phyloP scores from a whole-genome alignment of 306 rosid species.

The Rosa persica region DNA sequence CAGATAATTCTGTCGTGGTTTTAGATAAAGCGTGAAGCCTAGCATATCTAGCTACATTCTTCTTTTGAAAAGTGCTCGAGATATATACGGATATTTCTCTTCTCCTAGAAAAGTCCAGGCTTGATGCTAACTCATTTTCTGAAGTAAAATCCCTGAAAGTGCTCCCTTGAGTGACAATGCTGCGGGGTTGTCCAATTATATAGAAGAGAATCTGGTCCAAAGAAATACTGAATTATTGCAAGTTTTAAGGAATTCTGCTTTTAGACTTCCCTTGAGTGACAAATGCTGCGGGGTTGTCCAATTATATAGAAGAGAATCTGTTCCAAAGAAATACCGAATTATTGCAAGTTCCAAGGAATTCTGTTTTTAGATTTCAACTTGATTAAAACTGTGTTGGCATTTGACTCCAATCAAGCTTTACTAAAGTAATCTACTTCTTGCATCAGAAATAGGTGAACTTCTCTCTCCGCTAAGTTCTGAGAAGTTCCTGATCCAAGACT shows the following conservation, averaged over 20 bases:
- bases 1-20: background rate
- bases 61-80: slow-evolving; percentile 4
- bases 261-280: background rate
- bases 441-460: background rate
- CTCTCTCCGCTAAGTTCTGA: no score
- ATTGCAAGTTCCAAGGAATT: background rate
- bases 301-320: background rate
- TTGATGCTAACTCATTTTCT: background rate
- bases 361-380: background rate
- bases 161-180: background rate
- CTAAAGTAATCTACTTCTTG: background rate
- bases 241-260: background rate
- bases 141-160: background rate
- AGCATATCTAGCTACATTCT: background rate
- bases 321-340: background rate
- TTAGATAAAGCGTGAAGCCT: background rate
- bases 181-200: background rate
- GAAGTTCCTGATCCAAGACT: no score
- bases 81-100: background rate
- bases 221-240: background rate
- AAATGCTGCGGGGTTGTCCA: background rate
- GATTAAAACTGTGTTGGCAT: background rate
- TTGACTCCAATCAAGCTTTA: background rate
- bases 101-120: background rate
- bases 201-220: background rate